phyloP scores from a whole-genome alignment of 495 filamentous ascomycete species.

The Mycothermus thermophilus region DNA sequence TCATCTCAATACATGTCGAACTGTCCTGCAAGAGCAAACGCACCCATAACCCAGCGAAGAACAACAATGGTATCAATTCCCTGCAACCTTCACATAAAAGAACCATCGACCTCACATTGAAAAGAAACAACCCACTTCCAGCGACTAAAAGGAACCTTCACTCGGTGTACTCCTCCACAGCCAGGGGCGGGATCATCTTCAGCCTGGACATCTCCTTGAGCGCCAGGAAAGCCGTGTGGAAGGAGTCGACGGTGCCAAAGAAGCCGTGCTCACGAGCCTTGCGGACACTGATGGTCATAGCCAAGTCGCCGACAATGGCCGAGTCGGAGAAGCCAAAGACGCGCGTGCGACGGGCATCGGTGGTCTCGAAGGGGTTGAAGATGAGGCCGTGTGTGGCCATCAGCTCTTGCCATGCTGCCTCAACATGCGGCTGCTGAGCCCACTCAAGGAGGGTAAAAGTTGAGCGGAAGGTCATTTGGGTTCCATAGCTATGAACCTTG shows the following conservation, averaged over 20 bases:
- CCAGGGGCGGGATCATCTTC: slow-evolving; percentile 11
- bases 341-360: slow-evolving; percentile 7
- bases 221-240: slow-evolving; percentile 10
- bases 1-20: too few species aligned
- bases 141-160: background rate
- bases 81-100: too few species aligned
- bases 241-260: slow-evolving; percentile 13
- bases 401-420: slow-evolving; percentile 29
- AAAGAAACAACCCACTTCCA: background rate
- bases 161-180: slow-evolving; percentile 5
- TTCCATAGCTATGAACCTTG: slow-evolving; percentile 20
- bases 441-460: slow-evolving; percentile 30
- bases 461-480: slow-evolving; percentile 19
- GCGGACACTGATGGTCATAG: slow-evolving; percentile 11
- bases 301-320: slow-evolving; percentile 9
- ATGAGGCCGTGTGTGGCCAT: slow-evolving; percentile 4
- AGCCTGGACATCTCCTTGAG: slow-evolving; percentile 7
- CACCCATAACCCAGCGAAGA: too few species aligned
- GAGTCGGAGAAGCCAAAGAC: slow-evolving; percentile 13
- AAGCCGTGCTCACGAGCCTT: slow-evolving; percentile 12
- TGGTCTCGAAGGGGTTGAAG: slow-evolving; percentile 9
- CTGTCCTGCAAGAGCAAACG: too few species aligned
- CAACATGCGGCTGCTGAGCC: slow-evolving; percentile 32
- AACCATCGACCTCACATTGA: background rate
- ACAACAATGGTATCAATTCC: too few species aligned